Evolutionary conservation across 2,329 filamentous ascomycete genomes (phyloP), one percentile per base, ranked within the genome.

Genomic region (Aspergillus vadensis): DNA sequence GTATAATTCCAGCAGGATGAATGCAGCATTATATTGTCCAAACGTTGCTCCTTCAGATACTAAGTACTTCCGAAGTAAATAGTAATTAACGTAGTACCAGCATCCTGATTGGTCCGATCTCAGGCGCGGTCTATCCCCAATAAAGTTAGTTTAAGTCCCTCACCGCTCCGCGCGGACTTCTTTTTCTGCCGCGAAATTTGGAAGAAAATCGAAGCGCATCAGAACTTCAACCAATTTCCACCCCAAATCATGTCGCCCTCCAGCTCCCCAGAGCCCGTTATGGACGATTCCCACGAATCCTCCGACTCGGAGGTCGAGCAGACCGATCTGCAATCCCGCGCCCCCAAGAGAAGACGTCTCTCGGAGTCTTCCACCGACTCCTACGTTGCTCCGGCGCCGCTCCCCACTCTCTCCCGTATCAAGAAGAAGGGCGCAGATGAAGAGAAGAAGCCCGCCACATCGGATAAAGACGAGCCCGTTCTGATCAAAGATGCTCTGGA

Each of bases 351-450:
- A 53, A 70, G 77, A 60, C 75, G 77, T 58, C 65, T 78, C 57
- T 79, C 77, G 47, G 68, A 71, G 54, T 74, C 75, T 7, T 75
- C 75, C 5, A 65, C 69, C 58, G 73, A 76, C 58, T 72, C 69
- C 9, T 72, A 73, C 54, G 70, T 71, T 59, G 73, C 60, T 7
- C 69, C 71, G 41, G 65, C 70, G 49, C 74, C 74, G 56, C 69
- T 78, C 53, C 74, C 76, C 58, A 71, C 72, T 1, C 66, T 77
- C 39, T 78, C 76, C 17, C 76, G 77, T 59, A 78, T 79, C 58
- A 79, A 75, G 58, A 78, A 77, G 69, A 78, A 78, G 57, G 60
- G 66, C 15, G 53, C 43, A 9, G 57, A 66, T 36, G 32, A 36
- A 32, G 63, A 61, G 5, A 59, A 65, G 8, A 67, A 66, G 15